Conservation (phyloP, 2,329 filamentous ascomycete genomes). For the Neonectria coccinea region DNA sequence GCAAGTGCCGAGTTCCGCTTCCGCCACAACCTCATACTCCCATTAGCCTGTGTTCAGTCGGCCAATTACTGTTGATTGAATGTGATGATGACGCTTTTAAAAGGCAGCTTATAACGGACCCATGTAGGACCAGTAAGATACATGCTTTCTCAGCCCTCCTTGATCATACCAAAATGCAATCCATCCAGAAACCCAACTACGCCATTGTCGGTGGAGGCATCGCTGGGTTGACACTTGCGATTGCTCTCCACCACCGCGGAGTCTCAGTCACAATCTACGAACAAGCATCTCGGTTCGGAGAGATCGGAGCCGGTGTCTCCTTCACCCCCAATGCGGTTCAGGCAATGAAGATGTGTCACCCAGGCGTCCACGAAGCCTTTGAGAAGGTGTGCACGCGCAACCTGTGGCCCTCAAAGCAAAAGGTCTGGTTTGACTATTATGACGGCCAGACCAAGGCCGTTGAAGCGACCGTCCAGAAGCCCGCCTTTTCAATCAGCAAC, state of each 20-base stretch:
- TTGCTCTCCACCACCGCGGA: slow-evolving; percentile 58
- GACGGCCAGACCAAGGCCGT: slow-evolving; percentile 35
- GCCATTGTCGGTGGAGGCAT: slow-evolving; percentile 65
- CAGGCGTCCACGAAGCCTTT: slow-evolving; percentile 50
- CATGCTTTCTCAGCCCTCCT: no score
- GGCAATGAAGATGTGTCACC: slow-evolving; percentile 56
- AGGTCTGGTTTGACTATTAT: slow-evolving; percentile 43
- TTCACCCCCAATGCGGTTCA: slow-evolving; percentile 64
- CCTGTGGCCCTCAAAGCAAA: slow-evolving; percentile 36
- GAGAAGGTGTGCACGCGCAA: slow-evolving; percentile 42
- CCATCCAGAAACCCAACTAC: slow-evolving; percentile 43
- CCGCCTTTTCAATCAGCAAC: slow-evolving; percentile 34
- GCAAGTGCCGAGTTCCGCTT: neutral
- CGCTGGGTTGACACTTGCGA: slow-evolving; percentile 61
- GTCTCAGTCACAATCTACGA: slow-evolving; percentile 61
- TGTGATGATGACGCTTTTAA: neutral
- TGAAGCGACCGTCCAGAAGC: slow-evolving; percentile 1
- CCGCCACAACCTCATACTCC: neutral
- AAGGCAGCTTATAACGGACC: neutral
- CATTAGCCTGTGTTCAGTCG: neutral
- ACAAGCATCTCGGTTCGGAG: slow-evolving; percentile 54
- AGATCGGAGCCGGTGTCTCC: slow-evolving; percentile 64
- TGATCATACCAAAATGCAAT: slow-evolving; percentile 10
- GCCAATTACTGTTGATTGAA: neutral
- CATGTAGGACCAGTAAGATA: no score